Percentiles rank a stretch among this genome's conserved stretches.
These are phyloP conservation scores for Sordariomycetes sp. DNA, from an alignment of 2,329 filamentous ascomycete genomes.

Conservation along the genomic window DNA sequence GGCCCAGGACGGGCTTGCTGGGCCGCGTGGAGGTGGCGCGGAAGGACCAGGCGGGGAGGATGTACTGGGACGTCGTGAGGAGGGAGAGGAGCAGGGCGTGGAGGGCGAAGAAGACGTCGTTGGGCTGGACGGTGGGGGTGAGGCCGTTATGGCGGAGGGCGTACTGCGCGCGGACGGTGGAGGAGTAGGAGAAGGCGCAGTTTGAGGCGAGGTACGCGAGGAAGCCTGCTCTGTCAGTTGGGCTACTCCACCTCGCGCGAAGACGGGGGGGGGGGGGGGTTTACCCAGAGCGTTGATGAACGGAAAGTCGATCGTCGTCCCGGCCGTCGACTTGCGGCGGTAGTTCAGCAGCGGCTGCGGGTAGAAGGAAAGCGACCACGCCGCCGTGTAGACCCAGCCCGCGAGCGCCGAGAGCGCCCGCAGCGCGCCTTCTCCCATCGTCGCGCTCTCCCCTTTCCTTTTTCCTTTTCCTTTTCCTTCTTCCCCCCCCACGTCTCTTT, in stretches of 20 bases:
- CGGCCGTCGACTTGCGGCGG: slow-evolving; percentile 61
- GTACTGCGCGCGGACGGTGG: slow-evolving; percentile 69
- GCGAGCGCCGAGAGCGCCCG: slow-evolving; percentile 41
- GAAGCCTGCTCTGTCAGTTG: slow-evolving; percentile 38
- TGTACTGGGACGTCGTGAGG: slow-evolving; percentile 65
- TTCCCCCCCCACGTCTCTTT: background rate
- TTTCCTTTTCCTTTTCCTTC: background rate
- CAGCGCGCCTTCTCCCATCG: slow-evolving; percentile 18
- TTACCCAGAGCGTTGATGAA: slow-evolving; percentile 53
- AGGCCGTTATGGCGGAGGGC: slow-evolving; percentile 63
- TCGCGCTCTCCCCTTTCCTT: background rate
- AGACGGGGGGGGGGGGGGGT: slow-evolving; percentile 6
- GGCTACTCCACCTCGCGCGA: too few relatives aligned
- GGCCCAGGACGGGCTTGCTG: slow-evolving; percentile 48
- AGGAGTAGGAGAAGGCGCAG: slow-evolving; percentile 62
- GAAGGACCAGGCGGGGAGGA: slow-evolving; percentile 70
- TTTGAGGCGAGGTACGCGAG: slow-evolving; percentile 65
- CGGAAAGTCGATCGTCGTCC: slow-evolving; percentile 81
- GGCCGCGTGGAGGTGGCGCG: slow-evolving; percentile 39
- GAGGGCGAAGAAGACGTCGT: slow-evolving; percentile 78
- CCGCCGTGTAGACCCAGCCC: slow-evolving; percentile 63
- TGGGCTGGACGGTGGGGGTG: slow-evolving; percentile 73
- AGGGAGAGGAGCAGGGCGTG: slow-evolving; percentile 65
- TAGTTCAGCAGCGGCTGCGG: slow-evolving; percentile 78
- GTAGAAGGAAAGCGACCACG: slow-evolving; percentile 87